Base-by-base conservation (phyloP, 2,329 filamentous ascomycete species). In the Penicillium frequentans region DNA sequence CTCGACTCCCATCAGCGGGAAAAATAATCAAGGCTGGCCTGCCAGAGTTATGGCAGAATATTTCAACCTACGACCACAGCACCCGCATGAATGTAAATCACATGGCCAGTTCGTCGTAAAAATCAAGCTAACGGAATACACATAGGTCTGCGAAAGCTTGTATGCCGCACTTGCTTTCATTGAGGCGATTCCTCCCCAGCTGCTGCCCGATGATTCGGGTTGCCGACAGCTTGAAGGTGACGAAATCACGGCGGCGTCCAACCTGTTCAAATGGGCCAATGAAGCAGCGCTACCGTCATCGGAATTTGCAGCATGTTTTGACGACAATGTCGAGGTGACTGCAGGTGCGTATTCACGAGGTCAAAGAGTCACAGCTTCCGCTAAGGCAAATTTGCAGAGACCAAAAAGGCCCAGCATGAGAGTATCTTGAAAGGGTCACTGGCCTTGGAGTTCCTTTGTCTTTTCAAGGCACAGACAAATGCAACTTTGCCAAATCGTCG, bases 231-330 rank as follows among this genome's bases (percentile, higher is more conserved):
- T 70, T 19, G 61, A 66, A 9, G 54, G 60, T 14, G 50, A 60
- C 8, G 72, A 75, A 31, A 57, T 50, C 14, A 39, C 62, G 16
- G 65, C 67, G 16, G 61, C 65, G 6, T 64, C 66, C 31, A 59
- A 64, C 6, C 45, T 77, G 2, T 71, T 72, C 43, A 56, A 61
- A 11, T 77, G 75, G 75, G 64, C 70, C 27, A 66, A 65, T 47
- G 29, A 50, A 19, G 39, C 62, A 49, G 69, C 73, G 13, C 59
- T 75, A 13, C 75, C 75, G 8, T 69, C 64, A 14, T 55, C 69
- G 6, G 67, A 68, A 27, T 76, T 75, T 57, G 66, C 69, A 24
- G 59, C 62, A 14, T 42, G 31, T n/a, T 56, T 68, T 44, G 71
- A 73, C 42, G 70, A 71, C 5, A 37, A 48, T 49, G 52, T 63